A percentile compares a stretch with the other conserved stretches of the same genome.
Evolutionary conservation across 176 grass and related monocot species (phyloP).

Genomic region (Oryza glumipatula): DNA sequence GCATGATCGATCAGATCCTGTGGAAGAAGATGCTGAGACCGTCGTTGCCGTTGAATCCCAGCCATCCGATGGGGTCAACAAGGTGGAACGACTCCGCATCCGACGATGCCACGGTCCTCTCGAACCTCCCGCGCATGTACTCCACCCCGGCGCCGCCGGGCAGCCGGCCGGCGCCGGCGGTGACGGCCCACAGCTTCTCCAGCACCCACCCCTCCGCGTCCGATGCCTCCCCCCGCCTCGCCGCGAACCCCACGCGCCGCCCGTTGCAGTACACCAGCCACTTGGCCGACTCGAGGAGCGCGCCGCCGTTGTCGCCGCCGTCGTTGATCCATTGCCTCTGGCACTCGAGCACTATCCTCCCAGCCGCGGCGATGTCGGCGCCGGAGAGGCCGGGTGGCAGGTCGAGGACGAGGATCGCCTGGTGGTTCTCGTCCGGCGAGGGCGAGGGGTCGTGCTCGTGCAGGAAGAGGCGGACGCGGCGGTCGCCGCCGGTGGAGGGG

Average conservation of each 20-base stretch:
- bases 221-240: slow-evolving; percentile 36
- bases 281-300: slow-evolving; percentile 43
- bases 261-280: slow-evolving; percentile 68
- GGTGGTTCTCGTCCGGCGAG: neutral
- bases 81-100: slow-evolving; percentile 67
- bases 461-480: slow-evolving; percentile 55
- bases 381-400: slow-evolving; percentile 38
- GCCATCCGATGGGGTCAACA: slow-evolving; percentile 44
- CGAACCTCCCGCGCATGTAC: slow-evolving; percentile 58
- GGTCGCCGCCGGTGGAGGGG: slow-evolving; percentile 41
- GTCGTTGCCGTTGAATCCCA: slow-evolving; percentile 12
- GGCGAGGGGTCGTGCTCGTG: slow-evolving; percentile 30
- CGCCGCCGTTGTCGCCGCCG: neutral
- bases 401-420: slow-evolving; percentile 48
- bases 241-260: slow-evolving; percentile 42
- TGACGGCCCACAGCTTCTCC: slow-evolving; percentile 42
- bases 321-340: slow-evolving; percentile 19
- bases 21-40: slow-evolving; percentile 69
- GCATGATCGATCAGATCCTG: slow-evolving; percentile 22
- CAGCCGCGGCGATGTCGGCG: slow-evolving; percentile 35
- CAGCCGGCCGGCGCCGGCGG: slow-evolving; percentile 50
- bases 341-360: slow-evolving; percentile 56
- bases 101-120: slow-evolving; percentile 51
- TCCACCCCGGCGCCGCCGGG: slow-evolving; percentile 40
- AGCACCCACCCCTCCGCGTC: slow-evolving; percentile 56